Percentiles rank a stretch among this genome's conserved stretches.
Conservation (phyloP, 768 basidiomycete species). For the Boletus rubropictus region DNA sequence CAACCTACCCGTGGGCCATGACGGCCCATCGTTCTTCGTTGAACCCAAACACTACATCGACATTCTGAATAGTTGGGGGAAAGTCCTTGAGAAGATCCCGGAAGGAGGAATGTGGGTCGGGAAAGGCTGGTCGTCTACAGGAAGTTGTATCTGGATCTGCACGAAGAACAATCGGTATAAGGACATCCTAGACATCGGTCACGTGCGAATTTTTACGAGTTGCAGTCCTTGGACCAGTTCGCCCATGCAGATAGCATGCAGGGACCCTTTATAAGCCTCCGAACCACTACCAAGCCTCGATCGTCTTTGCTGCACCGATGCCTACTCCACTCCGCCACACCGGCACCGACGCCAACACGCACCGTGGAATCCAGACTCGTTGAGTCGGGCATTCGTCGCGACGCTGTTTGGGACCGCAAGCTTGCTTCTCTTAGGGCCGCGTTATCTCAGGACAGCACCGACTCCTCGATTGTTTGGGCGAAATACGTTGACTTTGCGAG, state of each 20-base stretch:
- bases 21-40: constrained; percentile 62
- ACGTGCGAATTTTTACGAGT: constrained; percentile 15
- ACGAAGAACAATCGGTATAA: no score
- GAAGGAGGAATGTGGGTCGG: constrained; percentile 38
- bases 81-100: constrained; percentile 34
- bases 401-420: constrained; percentile 21
- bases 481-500: constrained; percentile 55
- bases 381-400: constrained; percentile 5
- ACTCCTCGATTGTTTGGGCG: constrained; percentile 56
- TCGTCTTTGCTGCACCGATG: constrained; percentile 5
- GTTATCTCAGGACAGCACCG: constrained; percentile 29
- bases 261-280: constrained; percentile 20
- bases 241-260: constrained; percentile 21
- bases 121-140: constrained; percentile 45
- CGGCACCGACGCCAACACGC: constrained; percentile 1
- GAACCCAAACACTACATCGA: constrained; percentile 51
- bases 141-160: constrained; percentile 1
- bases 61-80: constrained; percentile 44
- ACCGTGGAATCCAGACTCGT: constrained; percentile 1
- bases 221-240: neutral
- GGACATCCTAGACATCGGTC: neutral
- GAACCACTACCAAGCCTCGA: constrained; percentile 8
- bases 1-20: constrained; percentile 37
- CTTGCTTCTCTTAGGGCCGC: constrained; percentile 23
- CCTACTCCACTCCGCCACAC: constrained; percentile 9